phyloP scores from a whole-genome alignment of 257 asterid species.

The Handroanthus guayacan region DNA sequence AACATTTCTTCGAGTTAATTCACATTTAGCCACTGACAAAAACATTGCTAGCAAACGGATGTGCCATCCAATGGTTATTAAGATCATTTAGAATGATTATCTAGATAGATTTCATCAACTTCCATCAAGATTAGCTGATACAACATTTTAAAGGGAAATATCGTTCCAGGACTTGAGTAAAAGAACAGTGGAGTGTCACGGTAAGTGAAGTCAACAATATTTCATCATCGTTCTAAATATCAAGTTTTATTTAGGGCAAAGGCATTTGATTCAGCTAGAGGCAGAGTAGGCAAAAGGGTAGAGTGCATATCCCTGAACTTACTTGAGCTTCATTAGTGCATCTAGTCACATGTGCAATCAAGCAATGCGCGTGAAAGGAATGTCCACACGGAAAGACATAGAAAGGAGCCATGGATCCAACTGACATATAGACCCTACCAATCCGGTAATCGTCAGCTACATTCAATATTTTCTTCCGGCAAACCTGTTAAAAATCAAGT shows the following conservation, averaged over 20 bases:
- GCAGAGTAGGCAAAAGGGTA: conserved; percentile 27
- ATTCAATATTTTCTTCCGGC: conserved; percentile 77
- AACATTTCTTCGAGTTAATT: not conserved
- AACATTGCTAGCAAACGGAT: not conserved
- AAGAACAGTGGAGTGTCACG: conserved; percentile 1
- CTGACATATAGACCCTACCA: conserved; percentile 73
- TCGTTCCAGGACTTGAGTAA: conserved; percentile 7
- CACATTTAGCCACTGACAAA: not conserved
- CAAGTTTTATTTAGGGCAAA: conserved; percentile 2
- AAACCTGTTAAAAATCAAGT: conserved; percentile 64
- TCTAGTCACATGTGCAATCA: conserved; percentile 91
- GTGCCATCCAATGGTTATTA: not conserved
- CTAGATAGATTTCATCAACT: not conserved
- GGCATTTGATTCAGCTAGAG: conserved; percentile 15
- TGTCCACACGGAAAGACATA: conserved; percentile 98
- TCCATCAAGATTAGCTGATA: not conserved
- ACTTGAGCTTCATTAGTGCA: conserved; percentile 87
- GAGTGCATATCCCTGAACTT: conserved; percentile 47
- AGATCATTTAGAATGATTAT: conserved; percentile 11
- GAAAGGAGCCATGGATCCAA: conserved; percentile 95
- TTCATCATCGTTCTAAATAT: conserved; percentile 19
- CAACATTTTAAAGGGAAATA: not conserved
- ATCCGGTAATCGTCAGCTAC: conserved; percentile 68
- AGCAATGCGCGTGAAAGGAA: conserved; percentile 90
- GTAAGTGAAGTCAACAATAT: conserved; percentile 1